Conservation (phyloP, 345 rosid species). For the Populus alba region DNA sequence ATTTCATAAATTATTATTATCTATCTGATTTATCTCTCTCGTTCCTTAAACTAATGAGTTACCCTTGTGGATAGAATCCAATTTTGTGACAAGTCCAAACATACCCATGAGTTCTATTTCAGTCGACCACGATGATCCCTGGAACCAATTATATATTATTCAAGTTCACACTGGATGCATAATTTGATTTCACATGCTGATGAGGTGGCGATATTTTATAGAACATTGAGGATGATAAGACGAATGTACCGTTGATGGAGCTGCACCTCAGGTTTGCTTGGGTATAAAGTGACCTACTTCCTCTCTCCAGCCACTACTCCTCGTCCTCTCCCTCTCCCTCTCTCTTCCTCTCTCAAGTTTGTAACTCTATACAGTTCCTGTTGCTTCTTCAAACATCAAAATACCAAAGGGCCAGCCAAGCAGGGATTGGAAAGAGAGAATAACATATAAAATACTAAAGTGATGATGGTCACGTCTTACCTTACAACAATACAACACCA, state of each 20-base stretch:
- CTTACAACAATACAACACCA: conserved; percentile 33
- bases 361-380: neutral
- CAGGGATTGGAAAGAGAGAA: conserved; percentile 7
- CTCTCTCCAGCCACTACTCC: conserved; percentile 11
- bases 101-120: neutral
- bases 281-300: neutral
- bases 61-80: too few species aligned
- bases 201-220: neutral
- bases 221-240: neutral
- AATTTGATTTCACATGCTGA: neutral
- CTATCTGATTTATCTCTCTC: neutral
- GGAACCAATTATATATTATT: too few species aligned
- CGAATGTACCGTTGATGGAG: neutral
- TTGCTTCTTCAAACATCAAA: conserved; percentile 36
- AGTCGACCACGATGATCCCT: neutral
- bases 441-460: conserved; percentile 14
- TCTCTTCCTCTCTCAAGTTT: neutral
- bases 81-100: neutral
- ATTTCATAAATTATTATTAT: neutral
- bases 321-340: conserved; percentile 9
- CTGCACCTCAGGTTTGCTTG: neutral
- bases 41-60: too few species aligned
- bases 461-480: conserved; percentile 62
- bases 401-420: conserved; percentile 16
- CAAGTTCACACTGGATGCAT: neutral